These are phyloP conservation scores for Eutypa lata DNA, from an alignment of 2,329 filamentous ascomycete genomes.

Conservation along the genomic window DNA sequence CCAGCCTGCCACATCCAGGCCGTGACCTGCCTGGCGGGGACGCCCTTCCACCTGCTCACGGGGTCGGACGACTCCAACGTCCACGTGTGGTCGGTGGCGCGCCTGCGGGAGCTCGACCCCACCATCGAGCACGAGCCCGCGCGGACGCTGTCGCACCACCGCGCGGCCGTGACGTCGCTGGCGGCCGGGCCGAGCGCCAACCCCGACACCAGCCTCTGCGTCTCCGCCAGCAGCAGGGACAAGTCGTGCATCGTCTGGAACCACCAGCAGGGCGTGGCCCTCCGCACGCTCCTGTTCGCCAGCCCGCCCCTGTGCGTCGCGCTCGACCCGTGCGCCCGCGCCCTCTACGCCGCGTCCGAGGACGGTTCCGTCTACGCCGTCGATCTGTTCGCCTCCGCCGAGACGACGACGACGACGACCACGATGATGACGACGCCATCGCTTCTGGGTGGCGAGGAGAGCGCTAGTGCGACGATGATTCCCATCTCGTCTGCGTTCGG, in stretches of 20 bases:
- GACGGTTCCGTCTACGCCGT: conserved; percentile 78
- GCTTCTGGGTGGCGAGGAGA: conserved; percentile 49
- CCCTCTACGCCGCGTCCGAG: conserved; percentile 76
- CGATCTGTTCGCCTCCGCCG: conserved; percentile 63
- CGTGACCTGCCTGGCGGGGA: conserved; percentile 72
- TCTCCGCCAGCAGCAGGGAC: conserved; percentile 81
- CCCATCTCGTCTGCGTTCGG: conserved; percentile 54
- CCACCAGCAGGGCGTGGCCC: conserved; percentile 70
- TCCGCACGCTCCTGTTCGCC: conserved; percentile 81
- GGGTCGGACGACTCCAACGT: conserved; percentile 85
- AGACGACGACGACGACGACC: conserved; percentile 49
- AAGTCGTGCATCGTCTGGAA: conserved; percentile 93
- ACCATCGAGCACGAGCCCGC: conserved; percentile 64
- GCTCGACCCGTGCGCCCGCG: conserved; percentile 80
- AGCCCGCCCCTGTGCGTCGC: conserved; percentile 67
- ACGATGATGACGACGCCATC: no score
- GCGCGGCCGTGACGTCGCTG: conserved; percentile 61
- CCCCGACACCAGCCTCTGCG: conserved; percentile 71
- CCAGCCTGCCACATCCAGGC: conserved; percentile 76
- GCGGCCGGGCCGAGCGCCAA: conserved; percentile 63
- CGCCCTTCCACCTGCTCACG: conserved; percentile 70
- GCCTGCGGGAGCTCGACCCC: conserved; percentile 61
- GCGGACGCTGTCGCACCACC: conserved; percentile 74
- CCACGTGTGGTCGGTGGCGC: conserved; percentile 83
- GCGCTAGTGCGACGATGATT: conserved; percentile 55